Evolutionary conservation across 768 basidiomycete genomes (phyloP).

Genomic region (Suillus placidus): DNA sequence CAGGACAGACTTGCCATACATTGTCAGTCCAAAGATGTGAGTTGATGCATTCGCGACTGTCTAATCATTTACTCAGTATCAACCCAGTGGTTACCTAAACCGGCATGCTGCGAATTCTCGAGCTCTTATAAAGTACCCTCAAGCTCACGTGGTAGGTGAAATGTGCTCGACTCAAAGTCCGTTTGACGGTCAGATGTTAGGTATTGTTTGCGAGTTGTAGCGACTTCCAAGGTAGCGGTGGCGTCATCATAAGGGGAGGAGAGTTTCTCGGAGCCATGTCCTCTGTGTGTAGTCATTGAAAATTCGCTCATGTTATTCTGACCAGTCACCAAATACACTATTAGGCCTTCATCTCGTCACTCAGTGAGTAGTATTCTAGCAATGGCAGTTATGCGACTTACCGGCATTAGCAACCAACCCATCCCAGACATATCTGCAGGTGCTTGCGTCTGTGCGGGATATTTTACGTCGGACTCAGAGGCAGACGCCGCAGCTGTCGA

Average conservation of each 20-base stretch:
- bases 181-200: neutral
- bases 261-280: conserved; percentile 8
- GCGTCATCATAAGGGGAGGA: conserved; percentile 5
- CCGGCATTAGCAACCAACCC: neutral
- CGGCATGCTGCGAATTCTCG: neutral
- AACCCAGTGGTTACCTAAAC: neutral
- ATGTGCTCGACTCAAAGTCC: neutral
- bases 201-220: conserved; percentile 3
- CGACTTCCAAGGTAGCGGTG: conserved; percentile 1
- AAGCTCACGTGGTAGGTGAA: neutral
- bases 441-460: neutral
- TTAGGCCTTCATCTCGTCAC: conserved; percentile 5
- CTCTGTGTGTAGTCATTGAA: neutral
- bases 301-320: neutral
- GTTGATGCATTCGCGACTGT: neutral
- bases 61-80: neutral
- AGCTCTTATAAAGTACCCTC: neutral
- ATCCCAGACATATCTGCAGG: neutral
- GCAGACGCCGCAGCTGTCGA: conserved; percentile 6
- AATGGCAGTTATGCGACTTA: conserved; percentile 4
- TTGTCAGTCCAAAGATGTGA: conserved; percentile 14
- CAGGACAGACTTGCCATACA: conserved; percentile 29
- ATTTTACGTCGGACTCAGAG: conserved; percentile 2
- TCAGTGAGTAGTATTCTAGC: neutral
- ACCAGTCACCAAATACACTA: neutral